Evolutionary conservation across 768 basidiomycete genomes (phyloP), one percentile per base, ranked within the genome.

Genomic region (Chalciporus sphaerocephalus): DNA sequence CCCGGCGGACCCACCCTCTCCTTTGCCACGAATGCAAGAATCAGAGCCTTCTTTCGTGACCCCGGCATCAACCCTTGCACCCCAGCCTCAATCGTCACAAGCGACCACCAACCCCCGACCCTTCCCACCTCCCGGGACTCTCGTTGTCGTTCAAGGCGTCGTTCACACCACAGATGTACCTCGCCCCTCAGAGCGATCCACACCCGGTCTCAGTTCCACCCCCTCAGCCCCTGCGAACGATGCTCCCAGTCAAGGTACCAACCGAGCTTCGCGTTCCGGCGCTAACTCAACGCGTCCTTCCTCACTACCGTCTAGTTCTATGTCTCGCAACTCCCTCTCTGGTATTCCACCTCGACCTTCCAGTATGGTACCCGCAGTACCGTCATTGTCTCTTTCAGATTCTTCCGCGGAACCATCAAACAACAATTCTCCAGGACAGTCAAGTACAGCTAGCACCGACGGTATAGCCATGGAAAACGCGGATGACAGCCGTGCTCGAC

Each of bases 131-230:
- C 81, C 85, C 0, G 85, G 87, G 12, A 87, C 87, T 2, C 74
- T 90, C 3, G 87, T 90, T 20, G 85, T 90, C 27, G 87, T 90
- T 0, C 87, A 90, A 64, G 87, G 87, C 39, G 85, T 88, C 32
- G 86, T 88, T 1, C 85, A 88, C 51, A 87, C 86, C 1, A 82
- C 83, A 4, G 85, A 87, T 62, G 74, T 77, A 21, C 73, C 80
- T 1, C 70, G 73, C 17, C 46, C 64, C 27, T 44, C 56, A 12
- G 57, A 63, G 35, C 53, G 62, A 39, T 58, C 51, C 17, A 39
- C 55, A 8, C 22, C 50, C 23, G 46, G 36, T 28, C 42, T 46
- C n/a, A 54, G 40, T 44, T 38, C 59, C 7, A 42, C 38, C 15
- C 39, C 38, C 13, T 33, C 47, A 0, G 35, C 40, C 13, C 16